Percentiles rank a stretch among this genome's conserved stretches.
These are phyloP conservation scores for Flaveria brownii DNA, from an alignment of 129 eudicot species.

Conservation along the genomic window DNA sequence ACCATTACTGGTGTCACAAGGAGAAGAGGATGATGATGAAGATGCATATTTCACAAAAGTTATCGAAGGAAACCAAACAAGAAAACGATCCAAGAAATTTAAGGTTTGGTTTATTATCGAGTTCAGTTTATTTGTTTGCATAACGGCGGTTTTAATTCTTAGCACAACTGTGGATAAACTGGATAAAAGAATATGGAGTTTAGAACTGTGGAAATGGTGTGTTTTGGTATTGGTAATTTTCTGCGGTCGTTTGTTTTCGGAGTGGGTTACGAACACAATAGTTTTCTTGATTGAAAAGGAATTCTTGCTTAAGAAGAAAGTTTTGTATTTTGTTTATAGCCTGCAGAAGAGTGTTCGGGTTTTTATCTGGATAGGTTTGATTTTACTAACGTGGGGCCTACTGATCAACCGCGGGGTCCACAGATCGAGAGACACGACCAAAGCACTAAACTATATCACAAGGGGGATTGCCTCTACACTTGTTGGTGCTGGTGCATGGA, in stretches of 20 bases:
- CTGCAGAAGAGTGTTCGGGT: slow-evolving; percentile 63
- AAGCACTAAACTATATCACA: slow-evolving; percentile 60
- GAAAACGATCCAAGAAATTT: slow-evolving; percentile 39
- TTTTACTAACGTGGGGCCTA: slow-evolving; percentile 78
- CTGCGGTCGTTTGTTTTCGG: slow-evolving; percentile 71
- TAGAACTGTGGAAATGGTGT: slow-evolving; percentile 74
- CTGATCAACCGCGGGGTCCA: slow-evolving; percentile 55
- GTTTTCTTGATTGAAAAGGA: slow-evolving; percentile 68
- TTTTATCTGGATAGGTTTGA: slow-evolving; percentile 69
- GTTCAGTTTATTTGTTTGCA: slow-evolving; percentile 40
- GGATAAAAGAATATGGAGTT: slow-evolving; percentile 38
- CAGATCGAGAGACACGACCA: slow-evolving; percentile 43
- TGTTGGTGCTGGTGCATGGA: slow-evolving; percentile 75
- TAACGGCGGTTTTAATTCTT: slow-evolving; percentile 42
- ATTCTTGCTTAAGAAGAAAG: slow-evolving; percentile 65
- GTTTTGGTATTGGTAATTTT: slow-evolving; percentile 61
- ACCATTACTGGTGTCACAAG: slow-evolving; percentile 36
- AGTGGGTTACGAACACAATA: slow-evolving; percentile 51
- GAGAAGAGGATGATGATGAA: slow-evolving; percentile 38
- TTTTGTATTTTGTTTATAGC: slow-evolving; percentile 67
- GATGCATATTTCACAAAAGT: slow-evolving; percentile 37
- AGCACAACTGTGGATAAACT: slow-evolving; percentile 44
- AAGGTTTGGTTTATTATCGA: slow-evolving; percentile 46
- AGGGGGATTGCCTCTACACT: slow-evolving; percentile 65
- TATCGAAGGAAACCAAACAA: slow-evolving; percentile 19